Conservation (phyloP, 2,329 filamentous ascomycete species). For the Parasarocladium wereldwijsianum region DNA sequence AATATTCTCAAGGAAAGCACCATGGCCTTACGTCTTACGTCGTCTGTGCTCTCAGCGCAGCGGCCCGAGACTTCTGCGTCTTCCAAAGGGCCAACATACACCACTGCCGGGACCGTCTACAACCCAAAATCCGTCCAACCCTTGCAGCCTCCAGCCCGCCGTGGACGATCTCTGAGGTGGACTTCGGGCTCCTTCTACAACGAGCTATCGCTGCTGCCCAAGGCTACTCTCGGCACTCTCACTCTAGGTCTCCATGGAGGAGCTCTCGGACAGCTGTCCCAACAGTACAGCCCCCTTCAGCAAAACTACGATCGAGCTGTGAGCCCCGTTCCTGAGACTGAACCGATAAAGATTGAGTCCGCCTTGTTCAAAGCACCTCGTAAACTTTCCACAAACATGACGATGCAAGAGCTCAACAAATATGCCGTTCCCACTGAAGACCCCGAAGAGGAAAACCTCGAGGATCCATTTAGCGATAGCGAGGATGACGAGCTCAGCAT, state of each 20-base stretch:
- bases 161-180: conserved; percentile 31
- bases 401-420: conserved; percentile 9
- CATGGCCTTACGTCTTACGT: too few species aligned
- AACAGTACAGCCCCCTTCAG: conserved; percentile 35
- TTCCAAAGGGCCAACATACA: conserved; percentile 29
- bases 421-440: conserved; percentile 9
- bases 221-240: conserved; percentile 19
- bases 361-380: conserved; percentile 10
- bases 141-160: conserved; percentile 35
- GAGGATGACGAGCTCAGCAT: conserved; percentile 13
- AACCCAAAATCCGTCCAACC: conserved; percentile 29
- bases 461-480: conserved; percentile 12
- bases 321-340: too few species aligned
- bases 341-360: conserved; percentile 6
- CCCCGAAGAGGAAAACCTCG: conserved; percentile 8
- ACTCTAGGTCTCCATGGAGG: conserved; percentile 14
- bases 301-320: conserved; percentile 38
- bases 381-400: conserved; percentile 14
- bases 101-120: conserved; percentile 41
- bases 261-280: conserved; percentile 11
- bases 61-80: conserved; percentile 5
- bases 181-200: conserved; percentile 13
- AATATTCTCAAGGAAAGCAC: too few species aligned
- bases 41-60: conserved; percentile 12
- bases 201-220: conserved; percentile 21